phyloP scores from a whole-genome alignment of 2,329 filamentous ascomycete genomes.

The Neofusicoccum kwambonambiense region DNA sequence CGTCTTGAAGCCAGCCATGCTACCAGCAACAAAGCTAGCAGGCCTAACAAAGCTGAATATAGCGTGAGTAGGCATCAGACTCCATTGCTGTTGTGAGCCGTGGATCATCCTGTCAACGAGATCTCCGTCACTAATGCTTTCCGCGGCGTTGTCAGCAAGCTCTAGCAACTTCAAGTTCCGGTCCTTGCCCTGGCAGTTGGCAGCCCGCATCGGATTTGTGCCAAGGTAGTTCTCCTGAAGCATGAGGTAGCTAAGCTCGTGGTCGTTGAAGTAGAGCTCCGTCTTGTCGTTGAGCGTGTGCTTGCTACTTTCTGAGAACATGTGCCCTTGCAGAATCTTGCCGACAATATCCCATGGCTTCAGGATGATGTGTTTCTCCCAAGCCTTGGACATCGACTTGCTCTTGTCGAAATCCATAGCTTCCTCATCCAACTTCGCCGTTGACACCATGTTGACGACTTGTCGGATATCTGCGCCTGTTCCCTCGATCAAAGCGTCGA shows the following conservation, averaged over 20 bases:
- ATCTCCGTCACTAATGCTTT: conserved; percentile 96
- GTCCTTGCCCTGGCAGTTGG: conserved; percentile 64
- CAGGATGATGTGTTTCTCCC: conserved; percentile 95
- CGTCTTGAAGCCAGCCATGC: conserved; percentile 63
- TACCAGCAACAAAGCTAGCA: conserved; percentile 81
- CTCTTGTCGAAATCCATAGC: conserved; percentile 80
- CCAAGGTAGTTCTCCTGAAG: conserved; percentile 96
- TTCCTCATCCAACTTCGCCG: conserved; percentile 81
- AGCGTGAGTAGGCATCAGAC: conserved; percentile 93
- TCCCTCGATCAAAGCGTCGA: conserved; percentile 93
- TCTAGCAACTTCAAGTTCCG: conserved; percentile 80
- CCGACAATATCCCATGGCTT: conserved; percentile 98
- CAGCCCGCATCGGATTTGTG: conserved; percentile 69
- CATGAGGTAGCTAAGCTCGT: conserved; percentile 97
- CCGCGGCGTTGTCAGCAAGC: conserved; percentile 80
- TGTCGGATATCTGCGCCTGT: conserved; percentile 95
- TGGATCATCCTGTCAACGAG: conserved; percentile 98
- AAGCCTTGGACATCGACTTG: conserved; percentile 93
- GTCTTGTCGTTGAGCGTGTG: conserved; percentile 95
- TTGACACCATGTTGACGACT: conserved; percentile 97
- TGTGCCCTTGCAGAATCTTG: conserved; percentile 83
- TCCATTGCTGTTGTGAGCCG: conserved; percentile 97
- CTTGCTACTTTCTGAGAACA: conserved; percentile 82
- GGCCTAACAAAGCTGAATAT: conserved; percentile 93
- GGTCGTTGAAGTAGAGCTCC: conserved; percentile 98